These are phyloP conservation scores for Alternaria gaisen DNA, from an alignment of 2,329 filamentous ascomycete species.

Conservation along the genomic window DNA sequence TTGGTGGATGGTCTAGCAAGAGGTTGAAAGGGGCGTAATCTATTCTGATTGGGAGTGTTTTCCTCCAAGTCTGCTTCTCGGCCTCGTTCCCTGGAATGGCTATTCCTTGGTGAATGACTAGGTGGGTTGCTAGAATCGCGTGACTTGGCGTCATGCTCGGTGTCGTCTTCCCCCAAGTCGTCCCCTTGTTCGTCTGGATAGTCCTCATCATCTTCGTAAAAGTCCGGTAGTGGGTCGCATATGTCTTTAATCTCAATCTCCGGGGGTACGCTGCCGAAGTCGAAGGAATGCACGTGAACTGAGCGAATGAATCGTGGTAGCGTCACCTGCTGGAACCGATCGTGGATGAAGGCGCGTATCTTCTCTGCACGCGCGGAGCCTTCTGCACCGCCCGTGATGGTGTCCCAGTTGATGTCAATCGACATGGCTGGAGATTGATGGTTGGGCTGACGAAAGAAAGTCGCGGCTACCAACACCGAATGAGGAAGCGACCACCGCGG, in stretches of 20 bases:
- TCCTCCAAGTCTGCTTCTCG: slow-evolving; percentile 28
- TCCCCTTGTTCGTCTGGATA: slow-evolving; percentile 65
- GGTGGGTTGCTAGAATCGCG: slow-evolving; percentile 38
- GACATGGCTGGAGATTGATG: slow-evolving; percentile 71
- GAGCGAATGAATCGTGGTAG: slow-evolving; percentile 96
- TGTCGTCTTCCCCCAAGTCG: slow-evolving; percentile 47
- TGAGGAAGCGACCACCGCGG: slow-evolving; percentile 30
- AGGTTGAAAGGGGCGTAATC: slow-evolving; percentile 35
- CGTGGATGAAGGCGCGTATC: slow-evolving; percentile 93
- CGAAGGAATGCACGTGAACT: slow-evolving; percentile 92
- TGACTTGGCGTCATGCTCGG: slow-evolving; percentile 24
- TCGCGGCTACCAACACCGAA: slow-evolving; percentile 27
- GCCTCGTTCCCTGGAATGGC: slow-evolving; percentile 35
- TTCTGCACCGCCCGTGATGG: slow-evolving; percentile 87
- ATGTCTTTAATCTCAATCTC: slow-evolving; percentile 95
- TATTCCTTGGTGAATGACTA: slow-evolving; percentile 47
- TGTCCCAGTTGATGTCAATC: slow-evolving; percentile 96
- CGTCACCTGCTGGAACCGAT: slow-evolving; percentile 90
- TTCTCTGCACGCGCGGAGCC: slow-evolving; percentile 82
- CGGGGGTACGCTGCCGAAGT: slow-evolving; percentile 85
- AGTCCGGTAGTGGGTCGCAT: slow-evolving; percentile 92
- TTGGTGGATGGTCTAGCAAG: slow-evolving; percentile 39
- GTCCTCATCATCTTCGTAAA: slow-evolving; percentile 85
- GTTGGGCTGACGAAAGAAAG: slow-evolving; percentile 36
- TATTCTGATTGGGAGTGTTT: slow-evolving; percentile 28